Evolutionary conservation across 75 land plant genomes (phyloP).

Genomic region (Picea glauca): DNA sequence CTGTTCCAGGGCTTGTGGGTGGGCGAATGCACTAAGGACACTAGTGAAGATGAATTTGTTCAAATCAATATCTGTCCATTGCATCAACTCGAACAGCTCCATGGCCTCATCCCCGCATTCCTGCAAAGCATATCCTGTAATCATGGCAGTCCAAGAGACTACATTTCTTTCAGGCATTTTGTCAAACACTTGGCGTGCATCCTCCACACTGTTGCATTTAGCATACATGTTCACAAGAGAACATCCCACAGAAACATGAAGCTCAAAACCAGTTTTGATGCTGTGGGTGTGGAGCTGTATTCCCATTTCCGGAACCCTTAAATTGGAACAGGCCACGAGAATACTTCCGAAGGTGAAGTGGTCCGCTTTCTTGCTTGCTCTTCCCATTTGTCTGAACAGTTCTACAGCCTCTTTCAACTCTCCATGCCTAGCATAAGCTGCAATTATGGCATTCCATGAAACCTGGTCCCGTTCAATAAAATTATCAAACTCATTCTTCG

Average conservation of each 20-base stretch:
- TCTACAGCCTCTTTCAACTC: constrained; percentile 22
- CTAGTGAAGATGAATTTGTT: constrained; percentile 25
- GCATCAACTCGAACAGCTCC: constrained; percentile 15
- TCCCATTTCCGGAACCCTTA: no score
- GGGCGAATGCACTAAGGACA: constrained; percentile 36
- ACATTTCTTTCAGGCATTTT: constrained; percentile 18
- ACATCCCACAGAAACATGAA: no score
- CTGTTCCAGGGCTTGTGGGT: constrained; percentile 15
- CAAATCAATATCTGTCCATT: constrained; percentile 8
- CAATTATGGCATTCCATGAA: constrained; percentile 45
- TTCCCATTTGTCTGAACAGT: neutral
- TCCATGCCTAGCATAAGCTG: constrained; percentile 30
- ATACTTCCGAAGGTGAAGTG: no score
- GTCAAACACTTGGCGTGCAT: constrained; percentile 11
- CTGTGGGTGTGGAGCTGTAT: no score
- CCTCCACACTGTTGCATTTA: constrained; percentile 17
- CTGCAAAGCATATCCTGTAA: constrained; percentile 35
- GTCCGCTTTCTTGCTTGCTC: no score
- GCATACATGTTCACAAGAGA: neutral
- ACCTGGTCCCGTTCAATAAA: constrained; percentile 34
- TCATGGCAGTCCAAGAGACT: constrained; percentile 36
- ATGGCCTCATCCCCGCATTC: constrained; percentile 19
- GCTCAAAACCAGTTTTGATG: no score
- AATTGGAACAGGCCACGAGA: no score
- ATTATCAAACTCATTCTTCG: constrained; percentile 39